Evolutionary conservation across 2,329 filamentous ascomycete species (phyloP).

Genomic region (Cytospora piceae): DNA sequence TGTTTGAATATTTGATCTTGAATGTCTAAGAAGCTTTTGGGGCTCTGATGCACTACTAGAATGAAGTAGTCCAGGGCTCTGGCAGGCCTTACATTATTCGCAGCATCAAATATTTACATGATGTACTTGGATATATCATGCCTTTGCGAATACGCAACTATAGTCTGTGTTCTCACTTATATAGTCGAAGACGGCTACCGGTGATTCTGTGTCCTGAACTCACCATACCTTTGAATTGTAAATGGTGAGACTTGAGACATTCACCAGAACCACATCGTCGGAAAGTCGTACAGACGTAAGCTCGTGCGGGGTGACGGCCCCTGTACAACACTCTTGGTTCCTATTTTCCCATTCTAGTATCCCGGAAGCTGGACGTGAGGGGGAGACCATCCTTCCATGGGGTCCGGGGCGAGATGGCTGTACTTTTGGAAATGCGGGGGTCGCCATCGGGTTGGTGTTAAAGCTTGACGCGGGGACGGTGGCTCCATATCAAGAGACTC

Average conservation of each 20-base stretch:
- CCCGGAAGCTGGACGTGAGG: neutral
- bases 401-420: neutral
- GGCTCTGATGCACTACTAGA: too few species aligned
- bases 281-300: neutral
- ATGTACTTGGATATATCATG: too few species aligned
- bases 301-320: neutral
- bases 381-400: neutral
- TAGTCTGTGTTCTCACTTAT: too few species aligned
- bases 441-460: neutral
- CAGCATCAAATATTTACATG: too few species aligned
- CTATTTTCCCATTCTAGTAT: conserved; percentile 1
- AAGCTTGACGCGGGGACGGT: neutral
- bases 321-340: neutral
- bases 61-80: too few species aligned
- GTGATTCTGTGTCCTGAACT: neutral
- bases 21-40: too few species aligned
- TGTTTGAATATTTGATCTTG: too few species aligned
- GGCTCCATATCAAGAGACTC: neutral
- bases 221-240: neutral
- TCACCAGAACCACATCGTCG: neutral
- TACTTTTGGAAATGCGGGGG: conserved; percentile 1
- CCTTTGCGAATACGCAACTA: too few species aligned
- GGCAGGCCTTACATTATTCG: too few species aligned
- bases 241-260: too few species aligned
- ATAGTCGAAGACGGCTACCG: neutral